Conservation (phyloP, 2,329 filamentous ascomycete genomes). For the Colletotrichum endophyticum region DNA sequence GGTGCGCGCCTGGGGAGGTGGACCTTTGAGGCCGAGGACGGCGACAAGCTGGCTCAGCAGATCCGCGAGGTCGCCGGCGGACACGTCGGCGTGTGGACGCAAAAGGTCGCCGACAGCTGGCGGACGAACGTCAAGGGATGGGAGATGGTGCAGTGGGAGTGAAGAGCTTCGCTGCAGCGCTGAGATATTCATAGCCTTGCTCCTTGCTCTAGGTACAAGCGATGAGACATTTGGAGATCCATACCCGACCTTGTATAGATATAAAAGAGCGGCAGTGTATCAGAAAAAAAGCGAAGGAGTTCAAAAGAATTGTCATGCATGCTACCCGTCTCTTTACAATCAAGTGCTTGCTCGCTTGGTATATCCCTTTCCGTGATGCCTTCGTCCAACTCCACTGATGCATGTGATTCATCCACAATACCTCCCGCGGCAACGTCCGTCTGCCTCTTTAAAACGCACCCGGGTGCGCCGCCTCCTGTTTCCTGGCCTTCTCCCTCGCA, state of each 20-base stretch:
- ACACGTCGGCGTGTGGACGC: constrained; percentile 18
- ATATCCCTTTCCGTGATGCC: not conserved
- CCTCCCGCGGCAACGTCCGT: not conserved
- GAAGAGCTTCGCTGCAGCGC: not conserved
- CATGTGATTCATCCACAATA: no score
- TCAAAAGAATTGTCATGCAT: not conserved
- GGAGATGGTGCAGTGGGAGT: constrained; percentile 27
- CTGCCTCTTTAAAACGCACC: not conserved
- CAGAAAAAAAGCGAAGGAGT: not conserved
- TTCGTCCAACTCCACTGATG: not conserved
- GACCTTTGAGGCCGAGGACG: constrained; percentile 24
- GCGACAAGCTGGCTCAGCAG: constrained; percentile 3
- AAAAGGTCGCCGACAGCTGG: constrained; percentile 26
- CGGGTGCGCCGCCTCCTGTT: constrained; percentile 16
- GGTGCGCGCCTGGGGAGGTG: constrained; percentile 29
- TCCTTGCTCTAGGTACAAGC: not conserved
- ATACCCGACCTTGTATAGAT: not conserved
- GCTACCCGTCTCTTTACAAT: not conserved
- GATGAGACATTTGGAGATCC: not conserved
- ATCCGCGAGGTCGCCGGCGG: constrained; percentile 6
- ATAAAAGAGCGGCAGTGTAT: not conserved
- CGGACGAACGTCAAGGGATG: constrained; percentile 27
- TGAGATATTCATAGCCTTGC: not conserved
- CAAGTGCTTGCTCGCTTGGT: not conserved
- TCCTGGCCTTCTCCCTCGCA: constrained; percentile 41